Base-by-base conservation (phyloP, 768 basidiomycete genomes). In the Mycena crocata region DNA sequence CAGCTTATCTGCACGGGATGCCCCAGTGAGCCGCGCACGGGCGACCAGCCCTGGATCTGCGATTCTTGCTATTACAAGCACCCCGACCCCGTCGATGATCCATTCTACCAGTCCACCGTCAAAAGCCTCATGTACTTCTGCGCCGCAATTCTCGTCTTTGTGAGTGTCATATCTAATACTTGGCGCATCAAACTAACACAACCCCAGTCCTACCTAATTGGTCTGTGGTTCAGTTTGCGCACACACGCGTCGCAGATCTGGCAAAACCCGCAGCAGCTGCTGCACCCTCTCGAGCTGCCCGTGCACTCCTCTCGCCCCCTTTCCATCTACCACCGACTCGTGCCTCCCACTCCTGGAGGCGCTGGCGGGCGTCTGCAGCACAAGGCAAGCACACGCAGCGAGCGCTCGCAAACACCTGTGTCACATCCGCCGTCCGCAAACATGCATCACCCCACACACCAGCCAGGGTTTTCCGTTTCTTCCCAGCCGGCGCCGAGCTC, bases 241-340 rank as follows among this genome's bases (percentile, higher is more conserved):
- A 99, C 98, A 1, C 98, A 99, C 76, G 98, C 98, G 9, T 90
- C 93, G 17, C 98, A 99, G 76, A 99, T 99, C 71, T 99, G 98
- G 98, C 96, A 99, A 76, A 98, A 99, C 75, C 96, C 96, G 3
- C 95, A 93, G 66, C 91, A 90, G 51, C 83, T 96, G 3, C 79
- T 95, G 57, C 89, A 94, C 39, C 81, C 87, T 3, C 78, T 87
- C 56, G 93, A 94, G 46, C 73, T 91, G 21, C 83, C 87, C 7
- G 76, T 82, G 19, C 73, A 74, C n/a, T 76, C 82, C 31, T 82
- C 85, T 30, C 87, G 93, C 39, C 69, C 69, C n/a, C 70, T 87
- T 44, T 91, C 91, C 10, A 62, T 90, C 37, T 92, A 93, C 76
- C 89, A 92, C 67, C 88, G 87, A 59, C 74, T 86, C 15, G 67